Base-by-base conservation (phyloP, 495 filamentous ascomycete genomes). In the Aspergillus coremiiformis region DNA sequence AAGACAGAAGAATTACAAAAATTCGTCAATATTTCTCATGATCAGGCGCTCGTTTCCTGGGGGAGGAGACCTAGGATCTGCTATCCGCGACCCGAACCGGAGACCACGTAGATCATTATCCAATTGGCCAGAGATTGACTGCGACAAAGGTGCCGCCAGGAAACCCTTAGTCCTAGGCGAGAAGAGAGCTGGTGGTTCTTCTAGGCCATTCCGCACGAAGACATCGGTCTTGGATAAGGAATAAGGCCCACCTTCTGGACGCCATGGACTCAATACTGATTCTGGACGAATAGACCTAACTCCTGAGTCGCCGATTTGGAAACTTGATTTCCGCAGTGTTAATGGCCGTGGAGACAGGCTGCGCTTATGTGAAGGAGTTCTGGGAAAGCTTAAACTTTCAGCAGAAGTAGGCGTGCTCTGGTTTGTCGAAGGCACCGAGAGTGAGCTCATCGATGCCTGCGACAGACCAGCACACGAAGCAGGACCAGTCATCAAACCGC, bases 1-100 rank as follows among this genome's bases (percentile, higher is more conserved):
- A 44, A 39, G 44, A 37, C n/a, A 20, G 39, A 44, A 60, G 51
- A 54, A 65, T 71, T 66, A 76, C 46, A 76, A 58, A 62, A 79
- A 71, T 60, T 78, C 76, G 58, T 76, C 75, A 58, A 79, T 79
- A 55, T 66, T 78, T 63, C 76, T 73, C 66, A 76, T 74, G 49
- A 78, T 78, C 46, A 76, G 57, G 17, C 69, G 65, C 54, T 77
- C 76, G 9, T 67, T 67, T 37, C 69, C 70, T 24, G 65, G 63
- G 12, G 69, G 69, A 37, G 76, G 76, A 14, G 75, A 78, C 53
- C 76, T 67, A 2, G 76, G 76, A 61, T 79, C 76, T 3, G 65
- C 62, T 37, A 68, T 62, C 45, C 65, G 49, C 3, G 59, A 30
- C 9, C 58, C 65, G 53, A 72, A 71, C 14, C 62, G 49, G 14